A percentile compares a stretch with the other conserved stretches of the same genome.
Conservation (phyloP, 2,329 filamentous ascomycete species). For the Onygenales sp. region DNA sequence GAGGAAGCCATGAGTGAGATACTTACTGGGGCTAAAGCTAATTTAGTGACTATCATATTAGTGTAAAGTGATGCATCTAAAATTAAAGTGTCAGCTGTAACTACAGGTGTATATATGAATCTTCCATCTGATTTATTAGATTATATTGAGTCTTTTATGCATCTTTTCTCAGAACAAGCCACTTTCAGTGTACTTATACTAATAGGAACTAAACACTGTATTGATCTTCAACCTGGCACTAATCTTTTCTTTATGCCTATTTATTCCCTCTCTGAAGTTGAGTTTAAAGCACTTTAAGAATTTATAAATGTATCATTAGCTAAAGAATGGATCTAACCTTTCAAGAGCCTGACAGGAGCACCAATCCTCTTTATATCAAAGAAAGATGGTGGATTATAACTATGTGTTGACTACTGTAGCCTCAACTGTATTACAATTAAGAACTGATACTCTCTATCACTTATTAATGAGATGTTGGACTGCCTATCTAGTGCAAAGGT, state of each 20-base stretch:
- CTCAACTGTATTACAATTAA: slow-evolving; percentile 19
- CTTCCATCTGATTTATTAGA: too few species aligned
- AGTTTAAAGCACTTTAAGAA: neutral
- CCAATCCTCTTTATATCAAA: neutral
- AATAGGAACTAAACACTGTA: neutral
- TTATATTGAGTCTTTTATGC: too few species aligned
- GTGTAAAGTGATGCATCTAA: too few species aligned
- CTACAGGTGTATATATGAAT: too few species aligned
- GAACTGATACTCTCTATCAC: slow-evolving; percentile 16
- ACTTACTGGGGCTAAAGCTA: neutral
- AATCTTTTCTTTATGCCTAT: neutral
- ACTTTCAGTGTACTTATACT: too few species aligned
- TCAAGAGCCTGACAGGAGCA: neutral
- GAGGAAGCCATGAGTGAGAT: neutral
- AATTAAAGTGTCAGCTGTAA: too few species aligned
- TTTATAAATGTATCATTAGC: neutral
- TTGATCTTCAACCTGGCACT: neutral
- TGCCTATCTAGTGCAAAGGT: slow-evolving; percentile 10
- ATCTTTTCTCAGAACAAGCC: too few species aligned
- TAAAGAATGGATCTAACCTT: neutral
- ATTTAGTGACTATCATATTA: neutral
- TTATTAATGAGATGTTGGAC: slow-evolving; percentile 16
- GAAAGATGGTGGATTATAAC: slow-evolving; percentile 7
- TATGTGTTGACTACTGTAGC: slow-evolving; percentile 18
- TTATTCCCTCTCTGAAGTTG: neutral